These are phyloP conservation scores for Camellia sinensis DNA, from an alignment of 148 eudicot species.

Conservation along the genomic window DNA sequence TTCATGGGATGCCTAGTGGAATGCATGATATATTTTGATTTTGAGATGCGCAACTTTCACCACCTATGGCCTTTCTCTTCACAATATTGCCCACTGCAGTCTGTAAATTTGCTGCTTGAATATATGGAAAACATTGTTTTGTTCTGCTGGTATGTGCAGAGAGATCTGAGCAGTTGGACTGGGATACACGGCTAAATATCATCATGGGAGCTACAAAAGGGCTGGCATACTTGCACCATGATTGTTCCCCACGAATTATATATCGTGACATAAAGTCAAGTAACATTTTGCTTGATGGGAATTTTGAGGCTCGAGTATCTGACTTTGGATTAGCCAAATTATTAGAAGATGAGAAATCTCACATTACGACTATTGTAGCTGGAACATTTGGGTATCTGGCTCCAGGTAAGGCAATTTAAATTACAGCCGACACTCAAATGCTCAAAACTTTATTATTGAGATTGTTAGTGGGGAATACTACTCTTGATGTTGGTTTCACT, in stretches of 20 bases:
- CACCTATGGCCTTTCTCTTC: background rate
- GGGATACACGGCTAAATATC: constrained; percentile 88
- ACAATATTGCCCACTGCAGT: background rate
- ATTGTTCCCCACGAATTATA: constrained; percentile 94
- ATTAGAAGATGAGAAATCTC: constrained; percentile 96
- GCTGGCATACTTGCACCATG: constrained; percentile 91
- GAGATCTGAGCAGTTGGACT: constrained; percentile 77
- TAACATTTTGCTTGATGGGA: constrained; percentile 95
- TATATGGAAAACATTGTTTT: background rate
- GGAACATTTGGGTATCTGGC: constrained; percentile 99
- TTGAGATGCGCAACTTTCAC: background rate
- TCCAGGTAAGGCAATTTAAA: constrained; percentile 63
- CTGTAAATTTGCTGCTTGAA: constrained; percentile 3
- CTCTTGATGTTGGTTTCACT: constrained; percentile 1
- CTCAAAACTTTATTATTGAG: background rate
- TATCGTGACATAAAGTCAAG: constrained; percentile 98
- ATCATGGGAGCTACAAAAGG: constrained; percentile 96
- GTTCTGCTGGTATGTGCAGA: constrained; percentile 49
- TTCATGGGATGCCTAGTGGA: background rate
- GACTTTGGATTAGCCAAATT: constrained; percentile 97
- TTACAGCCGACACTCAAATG: background rate
- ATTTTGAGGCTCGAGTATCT: constrained; percentile 93
- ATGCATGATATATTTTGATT: background rate
- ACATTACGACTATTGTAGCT: constrained; percentile 97
- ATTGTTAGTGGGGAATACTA: background rate